Evolutionary conservation across 495 filamentous ascomycete genomes (phyloP).

Genomic region (Aspergillus asperescens): DNA sequence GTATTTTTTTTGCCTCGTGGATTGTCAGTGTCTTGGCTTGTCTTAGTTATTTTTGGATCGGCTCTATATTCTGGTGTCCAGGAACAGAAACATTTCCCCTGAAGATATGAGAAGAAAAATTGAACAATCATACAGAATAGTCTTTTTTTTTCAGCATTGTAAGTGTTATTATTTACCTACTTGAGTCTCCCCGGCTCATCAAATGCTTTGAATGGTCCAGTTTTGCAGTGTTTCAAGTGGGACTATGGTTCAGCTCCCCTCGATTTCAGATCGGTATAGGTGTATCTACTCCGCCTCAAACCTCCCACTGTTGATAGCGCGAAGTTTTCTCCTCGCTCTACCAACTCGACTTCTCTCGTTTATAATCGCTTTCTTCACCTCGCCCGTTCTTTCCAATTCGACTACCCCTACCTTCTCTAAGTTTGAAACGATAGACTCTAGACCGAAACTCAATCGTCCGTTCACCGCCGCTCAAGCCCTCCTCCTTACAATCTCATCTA

Average conservation of each 20-base stretch:
- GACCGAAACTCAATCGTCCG: neutral
- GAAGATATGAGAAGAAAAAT: neutral
- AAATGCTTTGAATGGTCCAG: neutral
- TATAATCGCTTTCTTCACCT: neutral
- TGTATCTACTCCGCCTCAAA: slow-evolving; percentile 1
- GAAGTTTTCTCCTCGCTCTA: neutral
- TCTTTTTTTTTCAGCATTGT: no score
- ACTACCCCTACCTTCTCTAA: neutral
- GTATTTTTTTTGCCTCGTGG: neutral
- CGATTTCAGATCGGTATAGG: neutral
- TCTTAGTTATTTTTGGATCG: slow-evolving; percentile 21
- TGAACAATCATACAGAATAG: neutral
- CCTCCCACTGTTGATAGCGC: neutral
- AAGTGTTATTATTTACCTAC: no score
- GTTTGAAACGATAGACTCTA: neutral
- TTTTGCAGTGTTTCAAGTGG: neutral
- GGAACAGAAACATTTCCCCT: neutral
- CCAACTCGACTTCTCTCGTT: no score
- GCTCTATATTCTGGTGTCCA: no score
- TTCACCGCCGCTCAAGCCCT: slow-evolving; percentile 4
- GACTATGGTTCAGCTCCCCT: slow-evolving; percentile 9
- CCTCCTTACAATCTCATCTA: neutral
- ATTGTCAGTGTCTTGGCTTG: neutral
- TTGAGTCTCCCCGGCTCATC: no score
- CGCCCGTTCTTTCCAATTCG: neutral